Evolutionary conservation across 176 grass and related monocot genomes (phyloP).

Genomic region (Lolium rigidum): DNA sequence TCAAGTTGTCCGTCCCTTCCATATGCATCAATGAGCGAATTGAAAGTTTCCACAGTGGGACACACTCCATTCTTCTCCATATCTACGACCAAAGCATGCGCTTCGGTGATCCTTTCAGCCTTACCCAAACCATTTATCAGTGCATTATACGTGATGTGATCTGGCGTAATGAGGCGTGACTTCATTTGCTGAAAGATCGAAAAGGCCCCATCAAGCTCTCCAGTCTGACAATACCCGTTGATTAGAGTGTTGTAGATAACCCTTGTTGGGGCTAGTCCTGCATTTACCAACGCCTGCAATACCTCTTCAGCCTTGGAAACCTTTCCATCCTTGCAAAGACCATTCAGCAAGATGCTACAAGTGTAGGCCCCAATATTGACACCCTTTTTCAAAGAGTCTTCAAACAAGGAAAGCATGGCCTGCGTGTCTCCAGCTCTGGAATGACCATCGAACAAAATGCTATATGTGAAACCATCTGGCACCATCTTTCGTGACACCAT

Average conservation of each 20-base stretch:
- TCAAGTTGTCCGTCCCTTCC: slow-evolving; percentile 53
- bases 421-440: slow-evolving; percentile 40
- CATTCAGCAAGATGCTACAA: slow-evolving; percentile 69
- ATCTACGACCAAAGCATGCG: slow-evolving; percentile 53
- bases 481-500: slow-evolving; percentile 44
- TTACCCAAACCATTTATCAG: slow-evolving; percentile 71
- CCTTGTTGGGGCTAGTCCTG: slow-evolving; percentile 52
- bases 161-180: slow-evolving; percentile 42
- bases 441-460: slow-evolving; percentile 66
- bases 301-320: slow-evolving; percentile 58
- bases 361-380: slow-evolving; percentile 56
- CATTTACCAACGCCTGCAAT: slow-evolving; percentile 39
- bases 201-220: slow-evolving; percentile 50
- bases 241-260: slow-evolving; percentile 69
- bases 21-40: slow-evolving; percentile 61
- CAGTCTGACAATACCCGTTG: slow-evolving; percentile 64
- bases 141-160: slow-evolving; percentile 66
- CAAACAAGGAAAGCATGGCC: slow-evolving; percentile 58
- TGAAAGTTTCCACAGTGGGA: slow-evolving; percentile 56
- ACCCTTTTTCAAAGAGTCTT: slow-evolving; percentile 58
- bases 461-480: slow-evolving; percentile 64
- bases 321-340: slow-evolving; percentile 65
- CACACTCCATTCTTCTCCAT: slow-evolving; percentile 57
- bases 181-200: slow-evolving; percentile 54
- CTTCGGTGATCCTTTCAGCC: slow-evolving; percentile 46